Base-by-base conservation (phyloP, 148 eudicot species). In the Talinum fruticosum region DNA sequence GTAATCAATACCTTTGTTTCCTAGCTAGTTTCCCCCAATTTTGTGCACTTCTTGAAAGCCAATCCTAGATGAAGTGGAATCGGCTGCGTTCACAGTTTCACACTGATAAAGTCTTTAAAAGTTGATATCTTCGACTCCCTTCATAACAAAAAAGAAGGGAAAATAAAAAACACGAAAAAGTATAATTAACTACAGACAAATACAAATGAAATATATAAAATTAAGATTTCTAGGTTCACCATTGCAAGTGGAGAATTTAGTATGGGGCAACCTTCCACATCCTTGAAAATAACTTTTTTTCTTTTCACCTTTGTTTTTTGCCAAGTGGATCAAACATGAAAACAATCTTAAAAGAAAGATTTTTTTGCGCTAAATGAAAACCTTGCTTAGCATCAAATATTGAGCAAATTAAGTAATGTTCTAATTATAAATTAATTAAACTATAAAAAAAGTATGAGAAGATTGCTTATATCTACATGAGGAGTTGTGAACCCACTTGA, bases 1-100 rank as follows among this genome's bases (percentile, higher is more conserved):
- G 82, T 82, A 83, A 82, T 80, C 83, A 82, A 81, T 76, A 82
- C 84, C 33, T 78, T 80, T 71, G 62, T 76, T 34, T 36, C 23
- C 8, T 34, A 24, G 41, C n/a, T n/a, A n/a, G n/a, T n/a, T 33
- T 68, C 10, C 26, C 44, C 23, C 30, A 68, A 32, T 68, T 34
- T 68, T 67, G 37, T 23, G 28, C 44, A 68, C 44, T 68, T 19
- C 44, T 18, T 28, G 66, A 62, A 62, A 28, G 66, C 66, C 3
- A 62, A 10, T 10, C 28, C 33, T 62, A n/a, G 16, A 33, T 6
- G 44, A 68, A 28, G 66, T 13, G 18, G 33, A 10, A 62, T 59
- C 5, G 30, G 66, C 10, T 3, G 32, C 28, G 66, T 28, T 4
- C 15, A 62, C 47, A 14, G 57, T 51, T 51, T 23, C 23, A 51